A percentile compares a stretch with the other conserved stretches of the same genome.
Evolutionary conservation across 768 basidiomycete species (phyloP).

Genomic region (Boletus huronensis): DNA sequence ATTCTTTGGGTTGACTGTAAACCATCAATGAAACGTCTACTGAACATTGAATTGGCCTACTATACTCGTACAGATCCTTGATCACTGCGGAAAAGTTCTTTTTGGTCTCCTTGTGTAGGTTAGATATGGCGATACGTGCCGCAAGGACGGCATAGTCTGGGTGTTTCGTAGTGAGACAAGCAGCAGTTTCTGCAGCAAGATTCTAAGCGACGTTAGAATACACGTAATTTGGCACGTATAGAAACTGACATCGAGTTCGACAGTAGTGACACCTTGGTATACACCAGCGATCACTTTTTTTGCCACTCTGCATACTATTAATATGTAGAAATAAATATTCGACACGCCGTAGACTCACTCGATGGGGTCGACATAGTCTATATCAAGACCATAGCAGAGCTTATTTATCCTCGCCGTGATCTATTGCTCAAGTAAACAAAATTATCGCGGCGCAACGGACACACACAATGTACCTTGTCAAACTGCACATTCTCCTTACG

Average conservation of each 20-base stretch:
- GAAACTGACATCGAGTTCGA: conserved; percentile 85
- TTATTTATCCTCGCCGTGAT: conserved; percentile 86
- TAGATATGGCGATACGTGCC: conserved; percentile 97
- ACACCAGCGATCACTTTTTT: conserved; percentile 93
- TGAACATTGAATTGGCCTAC: conserved; percentile 40
- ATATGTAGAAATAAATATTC: not conserved
- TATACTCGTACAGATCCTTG: conserved; percentile 84
- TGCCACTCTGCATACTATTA: conserved; percentile 54
- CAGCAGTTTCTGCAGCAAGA: conserved; percentile 95
- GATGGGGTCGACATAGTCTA: conserved; percentile 88
- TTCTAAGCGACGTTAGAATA: conserved; percentile 50
- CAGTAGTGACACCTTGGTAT: conserved; percentile 94
- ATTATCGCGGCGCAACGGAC: conserved; percentile 8
- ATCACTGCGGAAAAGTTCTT: conserved; percentile 94
- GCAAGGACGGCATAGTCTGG: conserved; percentile 98
- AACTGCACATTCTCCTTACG: conserved; percentile 93
- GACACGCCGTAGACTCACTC: conserved; percentile 45
- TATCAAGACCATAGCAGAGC: conserved; percentile 94
- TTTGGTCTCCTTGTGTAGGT: conserved; percentile 98
- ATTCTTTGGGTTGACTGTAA: conserved; percentile 91
- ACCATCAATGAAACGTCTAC: not conserved
- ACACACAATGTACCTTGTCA: conserved; percentile 64
- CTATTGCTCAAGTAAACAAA: conserved; percentile 37
- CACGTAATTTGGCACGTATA: not conserved
- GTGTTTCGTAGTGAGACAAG: conserved; percentile 94